Percentiles rank a stretch among this genome's conserved stretches.
Conservation (phyloP, 352 stramenopile species). For the Phytophthora pluvialis region DNA sequence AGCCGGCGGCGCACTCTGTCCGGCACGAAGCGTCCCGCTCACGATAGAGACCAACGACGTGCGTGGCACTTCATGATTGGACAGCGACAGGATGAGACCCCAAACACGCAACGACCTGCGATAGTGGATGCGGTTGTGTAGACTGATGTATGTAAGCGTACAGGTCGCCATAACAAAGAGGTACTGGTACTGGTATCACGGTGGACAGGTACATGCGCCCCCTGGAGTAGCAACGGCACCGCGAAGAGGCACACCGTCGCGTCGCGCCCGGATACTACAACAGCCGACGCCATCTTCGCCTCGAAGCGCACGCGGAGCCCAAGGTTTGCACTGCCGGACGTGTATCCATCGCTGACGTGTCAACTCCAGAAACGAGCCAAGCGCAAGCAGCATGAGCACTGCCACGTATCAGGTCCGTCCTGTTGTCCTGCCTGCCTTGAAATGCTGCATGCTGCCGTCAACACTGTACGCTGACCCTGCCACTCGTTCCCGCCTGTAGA, state of each 20-base stretch:
- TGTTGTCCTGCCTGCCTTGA: neutral
- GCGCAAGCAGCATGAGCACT: slow-evolving; percentile 46
- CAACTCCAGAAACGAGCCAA: slow-evolving; percentile 29
- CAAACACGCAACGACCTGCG: slow-evolving; percentile 8
- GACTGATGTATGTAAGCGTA: neutral
- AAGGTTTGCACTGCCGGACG: slow-evolving; percentile 5
- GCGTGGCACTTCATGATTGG: slow-evolving; percentile 30
- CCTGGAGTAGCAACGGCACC: slow-evolving; percentile 8
- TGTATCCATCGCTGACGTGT: slow-evolving; percentile 31
- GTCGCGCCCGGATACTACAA: slow-evolving; percentile 32
- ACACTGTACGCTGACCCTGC: too few relatives aligned
- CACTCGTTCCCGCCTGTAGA: slow-evolving; percentile 78
- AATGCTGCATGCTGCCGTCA: neutral
- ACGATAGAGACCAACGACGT: neutral
- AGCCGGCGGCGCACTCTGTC: slow-evolving; percentile 15
- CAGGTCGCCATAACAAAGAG: neutral
- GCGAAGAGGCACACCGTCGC: slow-evolving; percentile 34
- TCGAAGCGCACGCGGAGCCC: neutral
- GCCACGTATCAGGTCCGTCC: slow-evolving; percentile 67
- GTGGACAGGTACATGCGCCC: neutral
- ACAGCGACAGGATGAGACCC: slow-evolving; percentile 4
- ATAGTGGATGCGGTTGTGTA: neutral
- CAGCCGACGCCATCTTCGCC: slow-evolving; percentile 12
- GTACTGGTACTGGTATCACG: too few relatives aligned
- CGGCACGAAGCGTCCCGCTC: slow-evolving; percentile 8